Conservation (phyloP, 2,329 filamentous ascomycete genomes). For the Calonectria fujianensis region DNA sequence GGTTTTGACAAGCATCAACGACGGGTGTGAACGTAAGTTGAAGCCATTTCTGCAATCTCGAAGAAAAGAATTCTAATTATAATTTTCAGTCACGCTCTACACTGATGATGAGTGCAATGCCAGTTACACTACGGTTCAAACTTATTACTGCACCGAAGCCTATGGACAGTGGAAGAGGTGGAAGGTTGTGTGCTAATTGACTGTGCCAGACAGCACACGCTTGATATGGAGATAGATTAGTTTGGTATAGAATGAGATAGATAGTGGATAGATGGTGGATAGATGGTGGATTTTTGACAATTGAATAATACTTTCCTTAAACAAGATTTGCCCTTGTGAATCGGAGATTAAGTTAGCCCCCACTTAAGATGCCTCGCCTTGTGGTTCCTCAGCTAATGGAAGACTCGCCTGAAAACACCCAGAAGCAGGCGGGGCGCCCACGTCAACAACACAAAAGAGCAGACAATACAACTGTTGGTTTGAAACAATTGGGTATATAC, state of each 20-base stretch:
- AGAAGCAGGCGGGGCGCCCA: too few species aligned
- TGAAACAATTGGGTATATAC: too few species aligned
- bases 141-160: neutral
- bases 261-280: neutral
- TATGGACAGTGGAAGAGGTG: neutral
- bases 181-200: neutral
- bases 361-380: too few species aligned
- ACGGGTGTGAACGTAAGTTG: constrained; percentile 1
- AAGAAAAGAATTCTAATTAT: neutral
- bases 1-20: constrained; percentile 7
- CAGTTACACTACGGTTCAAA: neutral
- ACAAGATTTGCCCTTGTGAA: too few species aligned
- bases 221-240: too few species aligned
- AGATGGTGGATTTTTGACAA: neutral
- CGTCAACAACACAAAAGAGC: too few species aligned
- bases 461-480: too few species aligned
- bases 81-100: neutral
- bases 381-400: too few species aligned
- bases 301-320: too few species aligned
- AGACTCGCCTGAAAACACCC: too few species aligned
- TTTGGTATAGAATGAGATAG: neutral
- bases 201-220: too few species aligned
- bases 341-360: too few species aligned
- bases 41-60: neutral
- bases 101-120: neutral